phyloP scores from a whole-genome alignment of 305 asterid species.

The Fraxinus greggii region DNA sequence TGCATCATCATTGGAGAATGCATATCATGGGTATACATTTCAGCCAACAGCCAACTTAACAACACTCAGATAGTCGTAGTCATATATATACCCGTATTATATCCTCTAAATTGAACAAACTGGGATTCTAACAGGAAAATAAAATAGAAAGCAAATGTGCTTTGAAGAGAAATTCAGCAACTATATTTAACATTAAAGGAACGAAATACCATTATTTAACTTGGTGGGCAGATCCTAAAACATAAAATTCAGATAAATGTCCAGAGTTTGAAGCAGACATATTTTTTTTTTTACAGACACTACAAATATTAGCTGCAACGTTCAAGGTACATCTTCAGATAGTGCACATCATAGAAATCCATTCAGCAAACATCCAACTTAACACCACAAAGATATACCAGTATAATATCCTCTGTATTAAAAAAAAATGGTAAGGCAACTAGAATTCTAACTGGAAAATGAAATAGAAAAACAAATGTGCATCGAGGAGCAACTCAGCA shows the following conservation, averaged over 20 bases:
- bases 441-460: background rate
- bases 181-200: background rate
- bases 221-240: background rate
- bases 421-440: background rate
- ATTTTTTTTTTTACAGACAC: background rate
- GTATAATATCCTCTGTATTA: background rate
- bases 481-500: background rate
- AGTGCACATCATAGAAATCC: background rate
- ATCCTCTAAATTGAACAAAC: background rate
- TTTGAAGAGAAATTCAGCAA: background rate
- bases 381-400: background rate
- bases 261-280: background rate
- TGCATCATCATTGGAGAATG: background rate
- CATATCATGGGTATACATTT: background rate
- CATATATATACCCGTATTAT: background rate
- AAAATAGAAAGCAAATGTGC: background rate
- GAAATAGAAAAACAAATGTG: background rate
- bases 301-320: background rate
- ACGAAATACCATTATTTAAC: background rate
- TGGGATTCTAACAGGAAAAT: background rate
- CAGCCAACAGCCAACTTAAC: background rate
- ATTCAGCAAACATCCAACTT: constrained; percentile 3
- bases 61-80: background rate
- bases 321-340: background rate
- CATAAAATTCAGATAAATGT: background rate